These are phyloP conservation scores for Tricholomella constricta DNA, from an alignment of 768 basidiomycete species.

Conservation along the genomic window DNA sequence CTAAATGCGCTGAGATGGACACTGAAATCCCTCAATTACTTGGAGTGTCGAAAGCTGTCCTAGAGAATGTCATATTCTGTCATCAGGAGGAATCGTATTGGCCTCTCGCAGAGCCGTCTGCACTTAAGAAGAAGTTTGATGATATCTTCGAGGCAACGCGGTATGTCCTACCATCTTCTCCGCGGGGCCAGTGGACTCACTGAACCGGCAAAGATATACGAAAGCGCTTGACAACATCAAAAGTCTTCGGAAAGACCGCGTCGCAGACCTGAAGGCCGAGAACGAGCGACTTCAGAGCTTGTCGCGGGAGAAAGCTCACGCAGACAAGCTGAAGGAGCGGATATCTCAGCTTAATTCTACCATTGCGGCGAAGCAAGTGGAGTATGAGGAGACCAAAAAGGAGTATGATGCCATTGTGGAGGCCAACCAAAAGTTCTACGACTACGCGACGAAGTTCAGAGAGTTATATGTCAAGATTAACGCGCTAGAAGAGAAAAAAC, in stretches of 20 bases:
- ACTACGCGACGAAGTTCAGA: conserved; percentile 81
- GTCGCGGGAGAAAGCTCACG: conserved; percentile 78
- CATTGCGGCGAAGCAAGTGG: conserved; percentile 71
- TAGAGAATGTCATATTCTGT: conserved; percentile 99
- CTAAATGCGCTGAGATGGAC: conserved; percentile 98
- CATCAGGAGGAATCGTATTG: conserved; percentile 99
- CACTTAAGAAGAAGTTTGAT: conserved; percentile 98
- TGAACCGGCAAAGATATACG: conserved; percentile 68
- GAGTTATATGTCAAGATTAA: conserved; percentile 78
- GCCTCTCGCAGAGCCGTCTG: conserved; percentile 90
- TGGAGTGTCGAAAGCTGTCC: conserved; percentile 96
- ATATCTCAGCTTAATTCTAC: conserved; percentile 58
- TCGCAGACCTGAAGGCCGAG: conserved; percentile 90
- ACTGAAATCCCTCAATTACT: conserved; percentile 89
- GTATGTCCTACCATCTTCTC: conserved; percentile 37
- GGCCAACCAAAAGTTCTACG: conserved; percentile 79
- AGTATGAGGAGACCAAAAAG: conserved; percentile 70
- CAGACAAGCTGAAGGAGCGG: conserved; percentile 78
- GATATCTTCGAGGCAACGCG: conserved; percentile 99
- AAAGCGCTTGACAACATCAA: conserved; percentile 96
- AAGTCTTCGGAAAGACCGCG: conserved; percentile 83
- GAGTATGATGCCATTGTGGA: conserved; percentile 65
- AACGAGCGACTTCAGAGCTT: conserved; percentile 82
- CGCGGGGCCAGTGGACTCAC: background rate
- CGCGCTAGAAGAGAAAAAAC: conserved; percentile 59